Base-by-base conservation (phyloP, 2,329 filamentous ascomycete species). In the Pseudocercospora musae region DNA sequence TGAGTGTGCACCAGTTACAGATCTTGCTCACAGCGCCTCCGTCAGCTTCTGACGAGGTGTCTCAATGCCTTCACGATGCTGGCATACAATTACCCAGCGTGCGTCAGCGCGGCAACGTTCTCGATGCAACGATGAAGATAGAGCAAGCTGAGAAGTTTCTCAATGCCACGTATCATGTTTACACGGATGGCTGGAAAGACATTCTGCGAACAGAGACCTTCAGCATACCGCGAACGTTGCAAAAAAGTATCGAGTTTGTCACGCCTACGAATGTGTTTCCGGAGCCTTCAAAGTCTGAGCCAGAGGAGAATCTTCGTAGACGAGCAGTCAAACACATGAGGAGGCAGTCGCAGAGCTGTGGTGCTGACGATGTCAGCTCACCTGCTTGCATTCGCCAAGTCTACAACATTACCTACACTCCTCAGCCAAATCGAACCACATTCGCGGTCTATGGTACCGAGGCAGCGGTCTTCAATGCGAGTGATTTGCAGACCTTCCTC, bases 381-480 rank as follows among this genome's bases (percentile, higher is more conserved):
- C 65, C 65, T 29, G 18, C 52, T 13, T 67, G 65, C 31, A 60
- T 67, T 21, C 57, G 65, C 13, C 53, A 65, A 31, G 58, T 63
- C n/a, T 67, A 67, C 42, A 53, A 62, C 40, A 63, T 67, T 52
- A 52, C 44, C 8, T 63, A 67, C 48, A 65, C 60, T 5, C n/a
- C 65, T 3, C 27, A 65, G 25, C 65, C 65, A 11, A 63, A 65
- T 21, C 62, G 65, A 8, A 63, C 60, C 18, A 67, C 62, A 8
- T 67, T 65, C 44, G 65, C 53, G 1, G 60, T 67, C 3, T 67
- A 67, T 37, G 65, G 25, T 6, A 67, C 65, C 3, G 65, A 67
- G 56, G 62, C 62, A 10, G 65, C 65, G 8, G 57, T 58, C 1
- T 65, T 60, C 60, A 61, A 55, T 23, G 40, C 62, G n/a, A 46